Evolutionary conservation across 2,329 filamentous ascomycete genomes (phyloP), one percentile per base, ranked within the genome.

Genomic region (Aspergillus neoniger): DNA sequence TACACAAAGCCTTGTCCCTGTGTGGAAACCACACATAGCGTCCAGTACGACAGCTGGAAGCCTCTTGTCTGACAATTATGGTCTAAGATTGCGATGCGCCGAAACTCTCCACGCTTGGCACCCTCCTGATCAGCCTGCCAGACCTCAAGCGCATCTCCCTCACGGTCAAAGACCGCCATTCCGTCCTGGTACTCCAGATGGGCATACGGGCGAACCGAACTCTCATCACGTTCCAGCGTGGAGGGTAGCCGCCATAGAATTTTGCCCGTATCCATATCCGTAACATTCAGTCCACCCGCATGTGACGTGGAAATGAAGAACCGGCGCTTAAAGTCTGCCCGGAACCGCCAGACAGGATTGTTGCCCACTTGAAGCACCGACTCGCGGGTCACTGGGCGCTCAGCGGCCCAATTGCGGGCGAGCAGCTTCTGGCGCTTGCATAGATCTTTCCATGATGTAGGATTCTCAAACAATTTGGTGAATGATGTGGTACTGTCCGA

Each of bases 121-220:
- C 69, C 75, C 21, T 76, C 73, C 21, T 71, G 39, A 21, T 74
- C 76, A 0, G 76, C 71, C 57, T 76, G 72, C 80, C 80, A 82
- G 2, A 82, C 77, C 62, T 82, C 80, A 1, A 82, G 63, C 1
- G 76, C 73, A 65, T 81, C 75, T 3, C 78, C 78, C 44, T 77
- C 74, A 0, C 78, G 71, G 64, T 82, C 80, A 67, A 77, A 82
- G 2, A 79, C 78, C 2, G 75, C 78, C 52, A 75, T 78, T 10
- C 79, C 80, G 66, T 80, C 75, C 58, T 81, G 73, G 57, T 82
- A 82, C 56, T 82, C 80, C 10, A 82, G 66, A 67, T 81, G 80
- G 1, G 80, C 80, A 58, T 77, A 80, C 4, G 76, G 73, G 12
- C 78, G 72, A 32, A 81, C 79, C 0, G 71, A 69, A 10, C 74